These are phyloP conservation scores for Irpex lacteus DNA, from an alignment of 1,284 basidiomycete species.

Conservation along the genomic window DNA sequence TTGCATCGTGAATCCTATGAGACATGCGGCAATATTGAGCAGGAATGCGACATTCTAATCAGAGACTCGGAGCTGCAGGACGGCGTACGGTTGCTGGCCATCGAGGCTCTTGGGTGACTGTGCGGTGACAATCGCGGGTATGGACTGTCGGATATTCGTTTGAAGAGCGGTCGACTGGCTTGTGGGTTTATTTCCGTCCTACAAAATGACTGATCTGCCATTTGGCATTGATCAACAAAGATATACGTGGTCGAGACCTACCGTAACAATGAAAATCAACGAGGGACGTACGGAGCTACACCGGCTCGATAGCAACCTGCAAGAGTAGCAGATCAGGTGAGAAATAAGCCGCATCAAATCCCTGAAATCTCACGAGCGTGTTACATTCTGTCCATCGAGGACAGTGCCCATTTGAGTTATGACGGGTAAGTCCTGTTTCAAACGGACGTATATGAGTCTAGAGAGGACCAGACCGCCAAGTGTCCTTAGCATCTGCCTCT, in stretches of 20 bases:
- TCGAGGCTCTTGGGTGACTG: not conserved
- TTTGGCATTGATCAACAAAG: not conserved
- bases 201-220: not conserved
- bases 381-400: not conserved
- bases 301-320: not conserved
- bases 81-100: not conserved
- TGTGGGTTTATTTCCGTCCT: not conserved
- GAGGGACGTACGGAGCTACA: not conserved
- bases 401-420: not conserved
- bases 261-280: not conserved
- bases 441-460: not conserved
- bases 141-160: not conserved
- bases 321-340: not conserved
- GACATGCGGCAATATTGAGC: not conserved
- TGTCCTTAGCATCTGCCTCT: not conserved
- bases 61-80: not conserved
- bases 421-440: not conserved
- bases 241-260: not conserved
- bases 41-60: not conserved
- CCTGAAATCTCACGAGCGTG: not conserved
- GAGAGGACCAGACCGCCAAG: not conserved
- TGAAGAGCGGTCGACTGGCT: not conserved
- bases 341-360: not conserved
- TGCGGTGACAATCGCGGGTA: conserved; percentile 1
- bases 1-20: not conserved